Percentiles rank a stretch among this genome's conserved stretches.
These are phyloP conservation scores for Aspergillus olivimuriae DNA, from an alignment of 495 filamentous ascomycete genomes.

Conservation along the genomic window DNA sequence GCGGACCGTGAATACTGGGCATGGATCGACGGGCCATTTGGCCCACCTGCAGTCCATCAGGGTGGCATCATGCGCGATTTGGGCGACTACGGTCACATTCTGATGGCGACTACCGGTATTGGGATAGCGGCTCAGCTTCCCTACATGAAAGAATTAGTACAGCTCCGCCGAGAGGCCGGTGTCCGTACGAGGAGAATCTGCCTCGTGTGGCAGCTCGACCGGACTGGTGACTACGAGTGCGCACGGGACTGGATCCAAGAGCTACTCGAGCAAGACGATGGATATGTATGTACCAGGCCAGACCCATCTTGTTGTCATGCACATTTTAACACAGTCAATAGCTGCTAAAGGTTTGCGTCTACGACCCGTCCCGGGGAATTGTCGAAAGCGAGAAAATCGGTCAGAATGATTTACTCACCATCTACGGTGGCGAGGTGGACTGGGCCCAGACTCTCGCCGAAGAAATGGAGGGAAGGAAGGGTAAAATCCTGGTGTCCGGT, in stretches of 20 bases:
- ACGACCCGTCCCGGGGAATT: not conserved
- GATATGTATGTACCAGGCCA: conserved; percentile 10
- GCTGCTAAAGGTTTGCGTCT: conserved; percentile 6
- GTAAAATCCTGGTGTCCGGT: conserved; percentile 5
- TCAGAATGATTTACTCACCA: conserved; percentile 3
- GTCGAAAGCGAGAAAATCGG: not conserved
- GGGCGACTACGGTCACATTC: conserved; percentile 25
- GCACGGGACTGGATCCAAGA: conserved; percentile 13
- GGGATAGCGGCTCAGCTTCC: conserved; percentile 30
- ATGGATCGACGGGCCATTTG: conserved; percentile 33
- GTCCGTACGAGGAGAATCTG: conserved; percentile 24
- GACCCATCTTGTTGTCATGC: not conserved
- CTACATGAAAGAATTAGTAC: conserved; percentile 31
- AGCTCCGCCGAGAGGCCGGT: conserved; percentile 19
- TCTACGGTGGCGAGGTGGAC: not conserved
- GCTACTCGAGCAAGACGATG: conserved; percentile 15
- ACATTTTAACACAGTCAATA: not conserved
- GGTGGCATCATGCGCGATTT: conserved; percentile 5
- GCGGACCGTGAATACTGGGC: conserved; percentile 12
- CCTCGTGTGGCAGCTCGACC: conserved; percentile 26
- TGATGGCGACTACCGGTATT: conserved; percentile 31
- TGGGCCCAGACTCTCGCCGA: conserved; percentile 1
- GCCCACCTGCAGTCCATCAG: conserved; percentile 13
- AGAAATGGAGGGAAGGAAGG: conserved; percentile 2
- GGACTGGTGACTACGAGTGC: conserved; percentile 16